These are phyloP conservation scores for Liquidambar formosana DNA, from an alignment of 164 flowering plant species.

Conservation along the genomic window DNA sequence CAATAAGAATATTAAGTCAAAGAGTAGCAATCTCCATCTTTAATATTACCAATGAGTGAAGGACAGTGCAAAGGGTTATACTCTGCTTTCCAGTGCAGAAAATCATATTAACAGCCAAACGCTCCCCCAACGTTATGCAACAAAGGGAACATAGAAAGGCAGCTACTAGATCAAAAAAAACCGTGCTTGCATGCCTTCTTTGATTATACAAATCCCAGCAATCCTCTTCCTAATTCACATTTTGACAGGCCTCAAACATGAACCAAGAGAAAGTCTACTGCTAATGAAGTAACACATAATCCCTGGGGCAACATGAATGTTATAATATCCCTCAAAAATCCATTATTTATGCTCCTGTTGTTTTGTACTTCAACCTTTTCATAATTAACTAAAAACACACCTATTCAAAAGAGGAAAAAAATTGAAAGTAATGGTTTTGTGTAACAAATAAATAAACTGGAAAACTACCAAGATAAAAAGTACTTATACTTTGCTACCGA, in stretches of 20 bases:
- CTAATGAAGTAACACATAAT: neutral
- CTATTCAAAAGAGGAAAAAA: too few species aligned
- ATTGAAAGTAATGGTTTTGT: too few species aligned
- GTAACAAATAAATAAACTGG: too few species aligned
- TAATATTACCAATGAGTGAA: too few species aligned
- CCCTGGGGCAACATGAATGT: too few species aligned
- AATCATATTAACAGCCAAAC: neutral
- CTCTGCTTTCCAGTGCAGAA: neutral
- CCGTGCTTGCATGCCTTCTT: neutral
- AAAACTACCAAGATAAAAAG: too few species aligned
- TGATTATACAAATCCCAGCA: neutral
- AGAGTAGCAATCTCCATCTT: neutral
- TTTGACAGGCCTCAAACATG: neutral
- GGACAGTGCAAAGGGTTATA: neutral
- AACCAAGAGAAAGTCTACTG: neutral
- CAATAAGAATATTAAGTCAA: neutral
- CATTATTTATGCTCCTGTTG: too few species aligned
- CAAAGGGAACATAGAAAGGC: neutral
- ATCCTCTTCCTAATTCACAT: neutral
- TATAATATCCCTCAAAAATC: too few species aligned
- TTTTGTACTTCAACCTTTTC: too few species aligned
- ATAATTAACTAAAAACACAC: too few species aligned
- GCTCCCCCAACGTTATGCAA: neutral
- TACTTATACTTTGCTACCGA: too few species aligned
- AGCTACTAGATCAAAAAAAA: neutral